phyloP scores from a whole-genome alignment of 2,329 filamentous ascomycete species.

The Amesomyces nigricolor region DNA sequence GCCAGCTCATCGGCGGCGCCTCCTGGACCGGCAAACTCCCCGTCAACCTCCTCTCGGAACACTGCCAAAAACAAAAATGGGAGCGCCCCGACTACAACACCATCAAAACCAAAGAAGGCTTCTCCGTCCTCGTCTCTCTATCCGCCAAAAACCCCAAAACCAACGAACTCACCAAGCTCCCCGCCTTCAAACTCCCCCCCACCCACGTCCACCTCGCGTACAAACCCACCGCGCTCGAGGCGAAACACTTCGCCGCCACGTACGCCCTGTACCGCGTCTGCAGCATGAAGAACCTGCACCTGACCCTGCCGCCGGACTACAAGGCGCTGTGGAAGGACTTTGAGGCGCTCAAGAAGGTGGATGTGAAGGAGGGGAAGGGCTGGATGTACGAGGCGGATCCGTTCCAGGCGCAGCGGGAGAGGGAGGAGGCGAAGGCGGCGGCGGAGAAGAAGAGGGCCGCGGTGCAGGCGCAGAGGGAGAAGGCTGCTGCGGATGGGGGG shows the following conservation, averaged over 20 bases:
- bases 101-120: conserved; percentile 66
- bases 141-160: conserved; percentile 75
- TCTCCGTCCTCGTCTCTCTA: conserved; percentile 75
- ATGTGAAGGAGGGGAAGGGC: conserved; percentile 68
- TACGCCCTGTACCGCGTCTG: conserved; percentile 88
- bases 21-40: conserved; percentile 98
- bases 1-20: conserved; percentile 84
- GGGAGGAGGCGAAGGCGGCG: conserved; percentile 69
- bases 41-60: conserved; percentile 86
- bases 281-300: conserved; percentile 93
- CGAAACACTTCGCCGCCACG: conserved; percentile 85
- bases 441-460: conserved; percentile 77
- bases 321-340: conserved; percentile 91
- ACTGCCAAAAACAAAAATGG: conserved; percentile 95
- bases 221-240: conserved; percentile 78
- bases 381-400: conserved; percentile 98
- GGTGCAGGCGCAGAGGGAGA: conserved; percentile 60
- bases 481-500: conserved; percentile 43
- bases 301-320: conserved; percentile 87
- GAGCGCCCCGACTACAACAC: conserved; percentile 88
- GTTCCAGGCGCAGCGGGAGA: conserved; percentile 73
- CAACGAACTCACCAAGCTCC: conserved; percentile 65
- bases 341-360: conserved; percentile 70
- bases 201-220: conserved; percentile 69
- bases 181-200: conserved; percentile 74